Evolutionary conservation across 768 basidiomycete genomes (phyloP).

Genomic region (Rubroboletus pulcherrimus): DNA sequence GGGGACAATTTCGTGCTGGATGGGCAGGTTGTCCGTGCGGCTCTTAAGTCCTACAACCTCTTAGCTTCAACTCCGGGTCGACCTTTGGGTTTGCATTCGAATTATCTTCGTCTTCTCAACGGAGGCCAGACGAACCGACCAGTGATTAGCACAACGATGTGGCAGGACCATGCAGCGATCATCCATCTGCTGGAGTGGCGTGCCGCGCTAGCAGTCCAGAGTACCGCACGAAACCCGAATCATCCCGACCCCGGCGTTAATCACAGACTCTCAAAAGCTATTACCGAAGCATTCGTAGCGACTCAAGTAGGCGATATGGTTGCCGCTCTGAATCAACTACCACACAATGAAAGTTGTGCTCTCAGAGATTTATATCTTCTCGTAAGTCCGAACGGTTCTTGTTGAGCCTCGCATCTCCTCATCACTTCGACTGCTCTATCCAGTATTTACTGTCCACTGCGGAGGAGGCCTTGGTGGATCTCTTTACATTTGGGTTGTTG

Average conservation of each 20-base stretch:
- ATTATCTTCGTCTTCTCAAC: slow-evolving; percentile 54
- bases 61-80: slow-evolving; percentile 31
- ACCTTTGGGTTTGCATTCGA: slow-evolving; percentile 16
- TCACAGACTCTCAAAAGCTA: slow-evolving; percentile 57
- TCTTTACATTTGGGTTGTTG: slow-evolving; percentile 55
- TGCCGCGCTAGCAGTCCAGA: slow-evolving; percentile 55
- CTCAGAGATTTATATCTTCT: slow-evolving; percentile 28
- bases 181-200: slow-evolving; percentile 60
- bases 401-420: too few species aligned
- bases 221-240: slow-evolving; percentile 35
- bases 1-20: slow-evolving; percentile 79
- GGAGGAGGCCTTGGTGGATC: slow-evolving; percentile 53
- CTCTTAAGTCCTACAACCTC: slow-evolving; percentile 55
- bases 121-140: slow-evolving; percentile 16
- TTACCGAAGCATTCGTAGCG: slow-evolving; percentile 69
- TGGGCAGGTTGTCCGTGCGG: slow-evolving; percentile 68
- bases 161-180: slow-evolving; percentile 37
- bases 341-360: slow-evolving; percentile 14
- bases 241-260: slow-evolving; percentile 49
- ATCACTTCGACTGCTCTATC: not conserved
- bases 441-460: slow-evolving; percentile 61
- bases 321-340: slow-evolving; percentile 23
- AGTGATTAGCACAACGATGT: slow-evolving; percentile 22
- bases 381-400: slow-evolving; percentile 13
- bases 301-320: slow-evolving; percentile 50